Conservation (phyloP, 2,329 filamentous ascomycete species). For the Metarhizium humberi region DNA sequence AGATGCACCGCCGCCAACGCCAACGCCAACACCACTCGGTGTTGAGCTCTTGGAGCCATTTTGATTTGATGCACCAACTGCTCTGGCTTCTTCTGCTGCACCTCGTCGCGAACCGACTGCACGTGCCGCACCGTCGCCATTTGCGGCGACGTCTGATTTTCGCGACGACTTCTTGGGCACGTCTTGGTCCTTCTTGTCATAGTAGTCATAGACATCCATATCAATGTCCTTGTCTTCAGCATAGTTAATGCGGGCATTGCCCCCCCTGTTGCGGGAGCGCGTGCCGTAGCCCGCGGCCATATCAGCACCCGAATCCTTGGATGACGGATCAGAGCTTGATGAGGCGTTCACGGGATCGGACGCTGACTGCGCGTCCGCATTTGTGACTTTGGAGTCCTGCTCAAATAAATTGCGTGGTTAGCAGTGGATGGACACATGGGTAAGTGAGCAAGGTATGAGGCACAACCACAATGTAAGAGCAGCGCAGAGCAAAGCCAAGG, state of each 20-base stretch:
- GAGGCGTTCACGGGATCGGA: conserved; percentile 37
- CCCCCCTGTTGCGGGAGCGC: conserved; percentile 80
- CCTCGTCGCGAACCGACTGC: conserved; percentile 32
- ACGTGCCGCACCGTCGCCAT: conserved; percentile 26
- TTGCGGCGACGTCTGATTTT: conserved; percentile 29
- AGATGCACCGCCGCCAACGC: conserved; percentile 15
- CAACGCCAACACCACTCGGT: neutral
- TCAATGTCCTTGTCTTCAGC: conserved; percentile 90
- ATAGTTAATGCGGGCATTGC: conserved; percentile 79
- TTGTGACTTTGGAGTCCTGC: conserved; percentile 26
- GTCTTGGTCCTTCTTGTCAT: conserved; percentile 46
- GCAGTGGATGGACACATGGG: neutral
- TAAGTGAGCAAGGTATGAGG: neutral
- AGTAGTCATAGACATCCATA: conserved; percentile 70
- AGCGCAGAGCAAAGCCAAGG: neutral
- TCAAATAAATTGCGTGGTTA: neutral
- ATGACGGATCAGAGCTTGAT: conserved; percentile 33
- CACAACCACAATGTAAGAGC: conserved; percentile 1
- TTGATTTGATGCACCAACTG: conserved; percentile 16
- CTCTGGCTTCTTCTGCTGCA: conserved; percentile 30
- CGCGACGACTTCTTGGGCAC: conserved; percentile 44
- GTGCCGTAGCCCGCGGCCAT: conserved; percentile 74
- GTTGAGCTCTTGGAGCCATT: conserved; percentile 27
- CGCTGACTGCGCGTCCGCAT: conserved; percentile 22
- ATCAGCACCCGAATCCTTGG: conserved; percentile 42